These are phyloP conservation scores for Epichloe aotearoae DNA, from an alignment of 2,329 filamentous ascomycete genomes.

Conservation along the genomic window DNA sequence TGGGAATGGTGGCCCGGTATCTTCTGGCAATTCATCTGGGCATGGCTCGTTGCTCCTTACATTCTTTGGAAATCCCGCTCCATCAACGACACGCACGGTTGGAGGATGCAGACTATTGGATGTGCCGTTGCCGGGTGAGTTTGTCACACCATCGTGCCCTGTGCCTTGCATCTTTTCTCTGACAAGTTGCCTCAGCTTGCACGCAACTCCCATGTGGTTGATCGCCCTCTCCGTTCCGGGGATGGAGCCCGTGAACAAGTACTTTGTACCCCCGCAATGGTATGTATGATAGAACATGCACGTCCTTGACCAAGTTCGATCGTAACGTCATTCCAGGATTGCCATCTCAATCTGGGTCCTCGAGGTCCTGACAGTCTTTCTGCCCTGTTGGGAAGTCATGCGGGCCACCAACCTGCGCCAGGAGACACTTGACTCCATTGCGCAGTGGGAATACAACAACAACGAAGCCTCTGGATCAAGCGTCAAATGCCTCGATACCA, in stretches of 20 bases:
- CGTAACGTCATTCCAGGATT: constrained; percentile 13
- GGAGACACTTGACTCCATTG: constrained; percentile 31
- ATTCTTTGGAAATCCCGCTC: constrained; percentile 41
- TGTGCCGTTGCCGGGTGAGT: constrained; percentile 31
- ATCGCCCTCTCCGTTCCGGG: constrained; percentile 36
- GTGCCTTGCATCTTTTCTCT: background rate
- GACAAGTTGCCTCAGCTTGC: constrained; percentile 29
- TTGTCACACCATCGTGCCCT: too few relatives aligned
- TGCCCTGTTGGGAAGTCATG: constrained; percentile 48
- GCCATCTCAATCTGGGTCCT: constrained; percentile 44
- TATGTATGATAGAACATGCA: constrained; percentile 26
- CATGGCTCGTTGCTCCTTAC: constrained; percentile 33
- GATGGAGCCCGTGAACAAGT: constrained; percentile 22
- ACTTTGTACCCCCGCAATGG: constrained; percentile 47
- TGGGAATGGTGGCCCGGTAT: constrained; percentile 55
- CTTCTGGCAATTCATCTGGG: constrained; percentile 49
- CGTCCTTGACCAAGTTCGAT: constrained; percentile 21
- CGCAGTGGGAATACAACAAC: constrained; percentile 28
- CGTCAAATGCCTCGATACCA: constrained; percentile 10
- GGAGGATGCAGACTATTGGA: constrained; percentile 46
- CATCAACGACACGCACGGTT: constrained; percentile 52
- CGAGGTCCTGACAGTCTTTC: constrained; percentile 47
- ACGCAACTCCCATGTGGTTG: constrained; percentile 52
- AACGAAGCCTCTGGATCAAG: constrained; percentile 9
- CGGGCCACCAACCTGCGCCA: constrained; percentile 25